Evolutionary conservation across 2,329 filamentous ascomycete genomes (phyloP).

Genomic region (Botryotinia calthae): DNA sequence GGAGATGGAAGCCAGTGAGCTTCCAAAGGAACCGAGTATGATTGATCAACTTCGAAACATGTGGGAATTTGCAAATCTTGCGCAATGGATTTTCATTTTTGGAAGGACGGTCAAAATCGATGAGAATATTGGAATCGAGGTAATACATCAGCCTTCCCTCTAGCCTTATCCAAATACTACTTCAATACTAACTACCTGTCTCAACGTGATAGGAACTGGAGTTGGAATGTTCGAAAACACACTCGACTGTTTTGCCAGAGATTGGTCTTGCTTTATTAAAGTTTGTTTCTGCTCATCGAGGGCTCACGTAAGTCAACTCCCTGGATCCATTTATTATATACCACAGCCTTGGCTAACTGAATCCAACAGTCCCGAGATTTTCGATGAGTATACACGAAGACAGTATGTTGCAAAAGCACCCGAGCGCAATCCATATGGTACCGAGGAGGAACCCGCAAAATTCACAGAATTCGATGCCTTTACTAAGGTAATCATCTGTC

Average conservation of each 20-base stretch:
- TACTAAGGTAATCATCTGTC: conserved; percentile 58
- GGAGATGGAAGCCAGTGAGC: conserved; percentile 42
- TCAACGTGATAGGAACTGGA: conserved; percentile 69
- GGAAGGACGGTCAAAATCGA: conserved; percentile 87
- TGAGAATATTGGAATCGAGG: conserved; percentile 85
- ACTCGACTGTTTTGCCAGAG: conserved; percentile 71
- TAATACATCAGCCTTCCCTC: conserved; percentile 45
- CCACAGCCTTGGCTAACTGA: conserved; percentile 26
- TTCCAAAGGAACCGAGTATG: conserved; percentile 40
- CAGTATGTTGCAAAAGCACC: conserved; percentile 84
- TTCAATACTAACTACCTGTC: conserved; percentile 12
- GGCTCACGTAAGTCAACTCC: conserved; percentile 69
- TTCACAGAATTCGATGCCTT: conserved; percentile 83
- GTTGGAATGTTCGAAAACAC: conserved; percentile 77
- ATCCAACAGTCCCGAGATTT: conserved; percentile 68
- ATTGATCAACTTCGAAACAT: conserved; percentile 75
- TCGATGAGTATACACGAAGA: conserved; percentile 88
- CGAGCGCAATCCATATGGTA: conserved; percentile 78
- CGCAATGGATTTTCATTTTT: conserved; percentile 92
- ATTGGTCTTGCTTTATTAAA: conserved; percentile 87
- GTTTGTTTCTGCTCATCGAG: conserved; percentile 89
- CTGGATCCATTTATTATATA: neutral
- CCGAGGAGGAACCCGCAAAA: conserved; percentile 65
- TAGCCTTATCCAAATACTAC: neutral
- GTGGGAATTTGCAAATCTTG: conserved; percentile 94